Conservation (phyloP, 2,329 filamentous ascomycete species). For the Neonectria neomacrospora region DNA sequence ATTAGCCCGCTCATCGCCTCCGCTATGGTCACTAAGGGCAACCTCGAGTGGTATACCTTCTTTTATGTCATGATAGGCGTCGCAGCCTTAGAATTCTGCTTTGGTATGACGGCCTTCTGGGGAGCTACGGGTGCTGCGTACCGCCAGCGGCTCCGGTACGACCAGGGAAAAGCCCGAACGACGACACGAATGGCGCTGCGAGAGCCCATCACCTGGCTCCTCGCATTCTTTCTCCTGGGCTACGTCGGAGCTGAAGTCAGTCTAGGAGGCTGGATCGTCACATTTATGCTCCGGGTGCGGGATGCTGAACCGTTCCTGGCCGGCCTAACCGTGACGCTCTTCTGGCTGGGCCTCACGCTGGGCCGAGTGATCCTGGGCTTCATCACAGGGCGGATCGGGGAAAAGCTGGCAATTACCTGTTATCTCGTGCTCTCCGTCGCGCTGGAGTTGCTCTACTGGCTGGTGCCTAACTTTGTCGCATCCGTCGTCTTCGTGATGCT, state of each 20-base stretch:
- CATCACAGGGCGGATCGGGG: slow-evolving; percentile 77
- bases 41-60: slow-evolving; percentile 75
- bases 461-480: slow-evolving; percentile 80
- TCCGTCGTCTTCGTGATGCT: slow-evolving; percentile 77
- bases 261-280: slow-evolving; percentile 81
- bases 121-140: slow-evolving; percentile 67
- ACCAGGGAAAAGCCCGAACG: slow-evolving; percentile 53
- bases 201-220: slow-evolving; percentile 74
- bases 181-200: slow-evolving; percentile 59
- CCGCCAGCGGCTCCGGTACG: slow-evolving; percentile 45
- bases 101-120: slow-evolving; percentile 71
- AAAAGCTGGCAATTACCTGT: slow-evolving; percentile 70
- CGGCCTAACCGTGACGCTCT: slow-evolving; percentile 81
- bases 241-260: slow-evolving; percentile 85
- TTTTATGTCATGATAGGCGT: slow-evolving; percentile 79
- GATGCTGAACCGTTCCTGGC: slow-evolving; percentile 75
- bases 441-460: slow-evolving; percentile 81
- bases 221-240: slow-evolving; percentile 77
- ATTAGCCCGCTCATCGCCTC: slow-evolving; percentile 77
- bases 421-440: slow-evolving; percentile 74
- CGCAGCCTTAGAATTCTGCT: slow-evolving; percentile 65
- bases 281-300: slow-evolving; percentile 86
- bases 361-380: slow-evolving; percentile 81
- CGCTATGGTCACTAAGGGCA: slow-evolving; percentile 72
- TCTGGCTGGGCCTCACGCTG: slow-evolving; percentile 85